A percentile compares a stretch with the other conserved stretches of the same genome.
phyloP scores from a whole-genome alignment of 2,329 filamentous ascomycete genomes.

The Raffaelea ambrosiae region DNA sequence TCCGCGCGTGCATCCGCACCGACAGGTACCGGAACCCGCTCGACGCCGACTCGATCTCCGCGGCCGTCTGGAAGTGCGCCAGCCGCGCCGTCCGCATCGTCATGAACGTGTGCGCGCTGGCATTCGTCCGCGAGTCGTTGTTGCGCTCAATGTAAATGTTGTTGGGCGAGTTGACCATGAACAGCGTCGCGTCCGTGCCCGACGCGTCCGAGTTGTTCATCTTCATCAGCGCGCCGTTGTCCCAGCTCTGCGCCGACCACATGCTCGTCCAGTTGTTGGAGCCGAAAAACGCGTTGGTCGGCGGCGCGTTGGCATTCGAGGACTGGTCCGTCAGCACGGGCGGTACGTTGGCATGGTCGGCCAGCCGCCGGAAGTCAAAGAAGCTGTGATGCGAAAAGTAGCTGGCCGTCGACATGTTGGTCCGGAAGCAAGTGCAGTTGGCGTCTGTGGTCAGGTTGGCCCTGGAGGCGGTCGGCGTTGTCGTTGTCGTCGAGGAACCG shows the following conservation, averaged over 20 bases:
- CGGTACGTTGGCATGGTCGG: conserved; percentile 29
- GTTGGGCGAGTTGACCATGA: conserved; percentile 30
- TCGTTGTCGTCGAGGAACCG: too few species aligned
- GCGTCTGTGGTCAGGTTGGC: conserved; percentile 19
- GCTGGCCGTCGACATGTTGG: conserved; percentile 31
- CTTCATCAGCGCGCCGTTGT: conserved; percentile 20
- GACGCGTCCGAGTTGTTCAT: conserved; percentile 11
- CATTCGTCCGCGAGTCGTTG: conserved; percentile 16
- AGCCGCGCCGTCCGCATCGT: conserved; percentile 14
- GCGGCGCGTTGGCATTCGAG: conserved; percentile 19
- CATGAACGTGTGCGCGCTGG: conserved; percentile 6
- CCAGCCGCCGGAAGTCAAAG: conserved; percentile 39
- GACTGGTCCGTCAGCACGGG: conserved; percentile 19
- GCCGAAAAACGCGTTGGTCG: conserved; percentile 31
- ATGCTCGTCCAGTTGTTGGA: conserved; percentile 24
- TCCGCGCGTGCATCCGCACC: conserved; percentile 24
- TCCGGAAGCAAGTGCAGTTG: conserved; percentile 38
- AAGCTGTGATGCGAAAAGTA: conserved; percentile 39
- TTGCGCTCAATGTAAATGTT: conserved; percentile 32
- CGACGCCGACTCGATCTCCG: conserved; percentile 22
- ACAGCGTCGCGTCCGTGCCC: conserved; percentile 22
- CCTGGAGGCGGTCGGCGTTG: too few species aligned
- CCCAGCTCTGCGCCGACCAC: conserved; percentile 32
- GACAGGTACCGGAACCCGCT: conserved; percentile 20
- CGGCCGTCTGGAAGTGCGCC: conserved; percentile 17